Evolutionary conservation across 2,329 filamentous ascomycete genomes (phyloP).

Genomic region (Fusarium devonianum): DNA sequence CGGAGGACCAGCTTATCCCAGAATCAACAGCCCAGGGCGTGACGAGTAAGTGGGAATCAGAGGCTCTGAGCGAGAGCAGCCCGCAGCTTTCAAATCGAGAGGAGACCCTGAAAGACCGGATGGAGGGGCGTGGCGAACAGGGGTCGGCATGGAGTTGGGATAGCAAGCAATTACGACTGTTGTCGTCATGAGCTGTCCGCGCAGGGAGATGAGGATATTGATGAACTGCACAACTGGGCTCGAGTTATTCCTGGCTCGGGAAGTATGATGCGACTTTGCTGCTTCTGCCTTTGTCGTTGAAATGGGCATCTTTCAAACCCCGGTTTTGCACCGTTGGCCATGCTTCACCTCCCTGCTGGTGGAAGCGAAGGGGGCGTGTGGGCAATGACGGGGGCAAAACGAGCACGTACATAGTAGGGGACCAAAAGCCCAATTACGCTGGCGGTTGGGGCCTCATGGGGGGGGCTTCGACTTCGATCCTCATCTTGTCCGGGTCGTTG

Average conservation of each 20-base stretch:
- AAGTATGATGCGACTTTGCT: no score
- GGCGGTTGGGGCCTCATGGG: slow-evolving; percentile 17
- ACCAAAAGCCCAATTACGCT: neutral
- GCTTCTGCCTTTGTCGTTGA: no score
- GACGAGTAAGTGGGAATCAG: slow-evolving; percentile 2
- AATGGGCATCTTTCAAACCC: no score
- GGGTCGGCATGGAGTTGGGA: slow-evolving; percentile 17
- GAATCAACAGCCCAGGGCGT: neutral
- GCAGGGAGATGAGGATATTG: slow-evolving; percentile 6
- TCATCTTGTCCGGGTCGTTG: slow-evolving; percentile 20
- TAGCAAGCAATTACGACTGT: neutral
- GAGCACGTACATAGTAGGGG: slow-evolving; percentile 1
- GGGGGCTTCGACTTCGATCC: slow-evolving; percentile 30
- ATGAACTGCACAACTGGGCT: no score
- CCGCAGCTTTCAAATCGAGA: slow-evolving; percentile 23
- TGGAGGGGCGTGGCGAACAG: slow-evolving; percentile 11
- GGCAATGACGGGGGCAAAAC: no score
- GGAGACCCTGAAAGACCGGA: slow-evolving; percentile 19
- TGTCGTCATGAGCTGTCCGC: slow-evolving; percentile 15
- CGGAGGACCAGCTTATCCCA: slow-evolving; percentile 22
- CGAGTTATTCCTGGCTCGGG: no score
- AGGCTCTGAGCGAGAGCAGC: slow-evolving; percentile 4
- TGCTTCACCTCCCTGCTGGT: no score
- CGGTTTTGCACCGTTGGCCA: no score
- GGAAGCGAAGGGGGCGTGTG: no score